Conservation (phyloP, 805 yeast genomes). For the Starmerella vaccinii region DNA sequence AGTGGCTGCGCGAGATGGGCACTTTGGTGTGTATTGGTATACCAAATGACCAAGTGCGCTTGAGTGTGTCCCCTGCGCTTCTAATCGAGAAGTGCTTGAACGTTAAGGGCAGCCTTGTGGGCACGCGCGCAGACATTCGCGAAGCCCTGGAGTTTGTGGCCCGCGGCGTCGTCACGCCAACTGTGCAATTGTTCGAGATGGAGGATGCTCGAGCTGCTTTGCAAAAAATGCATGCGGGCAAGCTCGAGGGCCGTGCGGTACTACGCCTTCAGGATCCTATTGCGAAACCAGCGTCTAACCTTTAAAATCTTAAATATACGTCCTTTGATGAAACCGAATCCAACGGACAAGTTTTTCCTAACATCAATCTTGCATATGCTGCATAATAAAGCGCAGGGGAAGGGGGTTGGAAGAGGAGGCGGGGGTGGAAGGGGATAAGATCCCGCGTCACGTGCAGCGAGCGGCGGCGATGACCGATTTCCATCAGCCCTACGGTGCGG, state of each 20-base stretch:
- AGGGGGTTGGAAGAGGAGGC: no score
- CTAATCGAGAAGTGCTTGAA: constrained; percentile 27
- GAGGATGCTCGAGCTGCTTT: constrained; percentile 35
- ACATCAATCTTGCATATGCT: no score
- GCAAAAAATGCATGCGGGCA: constrained; percentile 48
- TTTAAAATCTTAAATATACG: no score
- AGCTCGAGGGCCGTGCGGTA: constrained; percentile 55
- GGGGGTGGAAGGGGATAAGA: no score
- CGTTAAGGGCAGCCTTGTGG: constrained; percentile 50
- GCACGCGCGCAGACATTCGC: constrained; percentile 50
- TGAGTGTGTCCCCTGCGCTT: constrained; percentile 43
- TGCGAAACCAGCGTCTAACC: no score
- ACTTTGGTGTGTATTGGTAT: constrained; percentile 53
- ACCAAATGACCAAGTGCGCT: constrained; percentile 50
- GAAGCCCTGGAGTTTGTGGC: constrained; percentile 42
- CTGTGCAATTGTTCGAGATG: constrained; percentile 45
- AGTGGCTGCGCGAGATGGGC: constrained; percentile 40
- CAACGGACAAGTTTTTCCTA: no score
- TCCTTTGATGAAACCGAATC: no score
- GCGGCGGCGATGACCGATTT: no score
- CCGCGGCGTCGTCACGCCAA: constrained; percentile 44
- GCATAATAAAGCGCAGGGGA: no score
- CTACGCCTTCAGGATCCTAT: constrained; percentile 1
- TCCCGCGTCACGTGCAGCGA: no score
- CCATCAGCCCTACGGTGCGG: no score